Evolutionary conservation across 345 rosid species (phyloP), one percentile per base, ranked within the genome.

Genomic region (Reutealis trisperma): DNA sequence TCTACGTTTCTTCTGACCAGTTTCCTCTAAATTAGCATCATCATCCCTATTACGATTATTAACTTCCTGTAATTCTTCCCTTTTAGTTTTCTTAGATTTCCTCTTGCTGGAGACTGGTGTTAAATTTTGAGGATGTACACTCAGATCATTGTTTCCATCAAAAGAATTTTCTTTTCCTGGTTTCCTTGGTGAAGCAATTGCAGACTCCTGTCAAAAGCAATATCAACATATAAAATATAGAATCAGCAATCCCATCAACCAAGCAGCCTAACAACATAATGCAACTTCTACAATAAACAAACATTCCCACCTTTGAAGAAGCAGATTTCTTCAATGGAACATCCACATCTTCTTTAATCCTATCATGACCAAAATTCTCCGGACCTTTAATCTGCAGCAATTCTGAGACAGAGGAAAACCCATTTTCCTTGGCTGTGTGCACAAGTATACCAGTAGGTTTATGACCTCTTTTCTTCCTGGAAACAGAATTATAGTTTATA

Each of bases 391-490:
- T 72, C 70, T 78, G 72, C 51, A 94, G 85, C 85, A 92, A 72
- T 70, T 94, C 90, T 2, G 88, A 91, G 76, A 92, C 97, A 6
- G 93, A 91, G 47, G 90, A 84, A 83, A 83, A 90, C 54, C 98
- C 98, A 75, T 79, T 83, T 54, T 80, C 84, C 74, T 91, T 94
- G 21, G 97, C 97, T 25, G 82, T 66, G 73, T 78, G 89, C 32
- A 82, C 88, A 45, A 92, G 78, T 21, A 87, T 87, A 57, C 98
- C 96, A 24, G 96, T 94, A 24, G 97, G 97, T 37, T 62, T 83
- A 22, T 85, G 88, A 34, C 98, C 98, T 66, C 85, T 83, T 80
- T 85, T 90, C 82, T 89, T 91, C 97, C 98, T 94, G 74, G 34
- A 71, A 72, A 71, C 30, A 57, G n/a, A 24, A 42, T 58, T 72